Evolutionary conservation across 306 rosid genomes (phyloP), one percentile per base, ranked within the genome.

Genomic region (Coriaria nepalensis): DNA sequence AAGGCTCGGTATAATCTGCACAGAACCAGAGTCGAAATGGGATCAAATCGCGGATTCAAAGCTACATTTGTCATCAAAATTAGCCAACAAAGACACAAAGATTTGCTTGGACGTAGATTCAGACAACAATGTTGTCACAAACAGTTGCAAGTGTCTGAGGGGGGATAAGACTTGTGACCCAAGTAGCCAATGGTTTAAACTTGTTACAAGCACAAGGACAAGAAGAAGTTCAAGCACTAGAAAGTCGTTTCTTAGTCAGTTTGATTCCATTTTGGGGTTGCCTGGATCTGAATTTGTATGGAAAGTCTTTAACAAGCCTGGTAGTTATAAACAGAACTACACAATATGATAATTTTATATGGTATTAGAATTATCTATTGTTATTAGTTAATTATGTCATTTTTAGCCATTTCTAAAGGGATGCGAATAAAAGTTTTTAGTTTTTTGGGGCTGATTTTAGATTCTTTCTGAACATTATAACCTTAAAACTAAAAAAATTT

Each of bases 141-240:
- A 66, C 57, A 54, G 65, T 33, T 88, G 97, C 63, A 88, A 74
- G 56, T 88, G 97, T 54, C 60, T 88, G 55, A 68, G 64, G 45
- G 34, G 51, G 15, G 94, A 81, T 35, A 44, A 7, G 0, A 12
- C 53, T 4, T 88, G 97, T 11, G 82, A 84, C 68, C 95, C 95
- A 0, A 73, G 35, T 32, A 81, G 78, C 71, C 97, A 90, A 38
- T 84, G 95, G 97, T 84, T 84, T 68, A 79, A 75, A 52, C 78
- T 84, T 10, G 82, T 84, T 14, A 79, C 77, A 40, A 77, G 78
- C 36, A 72, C 85, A 1, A 65, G 59, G n/a, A n/a, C n/a, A n/a
- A n/a, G n/a, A n/a, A n/a, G n/a, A 43, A 63, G 67, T 39, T 51
- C 77, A 12, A 38, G 13, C 32, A 6, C 51, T 2, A 10, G 37